phyloP scores from a whole-genome alignment of 176 grass and related monocot species.

The Puya raimondii region DNA sequence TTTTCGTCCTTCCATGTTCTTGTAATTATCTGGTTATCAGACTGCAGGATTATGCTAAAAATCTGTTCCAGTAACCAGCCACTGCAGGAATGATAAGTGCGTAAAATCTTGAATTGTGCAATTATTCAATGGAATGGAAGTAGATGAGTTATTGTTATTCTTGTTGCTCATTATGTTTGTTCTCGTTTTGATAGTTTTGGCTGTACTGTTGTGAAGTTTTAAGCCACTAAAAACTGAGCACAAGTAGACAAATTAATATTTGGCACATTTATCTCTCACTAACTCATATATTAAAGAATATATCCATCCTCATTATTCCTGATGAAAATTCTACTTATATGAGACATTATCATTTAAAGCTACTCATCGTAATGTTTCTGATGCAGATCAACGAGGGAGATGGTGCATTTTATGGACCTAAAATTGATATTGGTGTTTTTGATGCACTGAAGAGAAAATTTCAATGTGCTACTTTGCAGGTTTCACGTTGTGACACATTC shows the following conservation, averaged over 20 bases:
- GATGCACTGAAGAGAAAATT: constrained; percentile 98
- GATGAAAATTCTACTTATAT: not conserved
- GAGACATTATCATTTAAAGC: not conserved
- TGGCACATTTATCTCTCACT: not conserved
- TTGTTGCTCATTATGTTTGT: not conserved
- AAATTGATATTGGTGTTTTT: constrained; percentile 99
- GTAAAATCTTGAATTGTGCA: not conserved
- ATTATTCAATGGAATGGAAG: not conserved
- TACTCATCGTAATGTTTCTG: not conserved
- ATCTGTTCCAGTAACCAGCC: not conserved
- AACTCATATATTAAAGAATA: not conserved
- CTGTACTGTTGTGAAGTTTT: not conserved
- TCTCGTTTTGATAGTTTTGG: not conserved
- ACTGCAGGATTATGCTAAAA: not conserved
- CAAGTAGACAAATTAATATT: not conserved
- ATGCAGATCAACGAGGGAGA: constrained; percentile 95
- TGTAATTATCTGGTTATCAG: not conserved
- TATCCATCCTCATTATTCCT: not conserved
- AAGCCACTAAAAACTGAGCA: not conserved
- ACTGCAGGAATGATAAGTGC: not conserved
- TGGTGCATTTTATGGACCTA: constrained; percentile 97
- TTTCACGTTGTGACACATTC: constrained; percentile 18
- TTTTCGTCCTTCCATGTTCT: not conserved
- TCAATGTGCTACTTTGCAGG: constrained; percentile 96
- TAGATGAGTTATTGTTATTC: not conserved